Evolutionary conservation across 2,329 filamentous ascomycete genomes (phyloP).

Genomic region (Teratosphaeria destructans): DNA sequence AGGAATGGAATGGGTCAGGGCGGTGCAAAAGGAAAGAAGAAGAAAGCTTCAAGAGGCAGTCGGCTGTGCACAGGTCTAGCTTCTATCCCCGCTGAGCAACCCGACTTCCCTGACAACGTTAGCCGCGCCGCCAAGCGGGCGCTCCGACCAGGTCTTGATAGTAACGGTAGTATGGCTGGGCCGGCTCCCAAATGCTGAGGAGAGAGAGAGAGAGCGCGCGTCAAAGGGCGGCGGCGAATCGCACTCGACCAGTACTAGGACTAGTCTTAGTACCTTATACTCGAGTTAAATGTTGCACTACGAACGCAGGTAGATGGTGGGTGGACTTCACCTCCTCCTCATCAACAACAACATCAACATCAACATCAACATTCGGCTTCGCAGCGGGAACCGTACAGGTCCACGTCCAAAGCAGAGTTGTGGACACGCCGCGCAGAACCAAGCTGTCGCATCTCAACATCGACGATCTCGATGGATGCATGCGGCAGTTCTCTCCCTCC

Average conservation of each 20-base stretch:
- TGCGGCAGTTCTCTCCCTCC: background rate
- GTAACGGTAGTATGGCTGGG: background rate
- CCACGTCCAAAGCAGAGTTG: too few relatives aligned
- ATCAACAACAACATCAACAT: too few relatives aligned
- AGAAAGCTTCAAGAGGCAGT: background rate
- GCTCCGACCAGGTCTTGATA: background rate
- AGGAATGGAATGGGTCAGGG: background rate
- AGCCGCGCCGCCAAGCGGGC: conserved; percentile 1
- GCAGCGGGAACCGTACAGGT: too few relatives aligned
- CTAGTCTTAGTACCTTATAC: background rate
- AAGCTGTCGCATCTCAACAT: background rate
- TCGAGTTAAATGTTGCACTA: background rate
- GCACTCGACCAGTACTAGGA: background rate
- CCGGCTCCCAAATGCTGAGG: background rate
- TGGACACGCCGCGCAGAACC: background rate
- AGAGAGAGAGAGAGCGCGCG: background rate
- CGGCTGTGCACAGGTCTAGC: background rate
- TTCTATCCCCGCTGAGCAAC: background rate
- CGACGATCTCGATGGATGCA: background rate
- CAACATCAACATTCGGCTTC: too few relatives aligned
- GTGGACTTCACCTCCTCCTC: background rate
- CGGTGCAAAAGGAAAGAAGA: background rate
- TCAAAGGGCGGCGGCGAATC: background rate
- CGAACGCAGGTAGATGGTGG: background rate
- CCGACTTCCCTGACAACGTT: conserved; percentile 1